Percentiles rank a stretch among this genome's conserved stretches.
phyloP scores from a whole-genome alignment of 768 basidiomycete species.

The Phaeotremella skinneri region DNA sequence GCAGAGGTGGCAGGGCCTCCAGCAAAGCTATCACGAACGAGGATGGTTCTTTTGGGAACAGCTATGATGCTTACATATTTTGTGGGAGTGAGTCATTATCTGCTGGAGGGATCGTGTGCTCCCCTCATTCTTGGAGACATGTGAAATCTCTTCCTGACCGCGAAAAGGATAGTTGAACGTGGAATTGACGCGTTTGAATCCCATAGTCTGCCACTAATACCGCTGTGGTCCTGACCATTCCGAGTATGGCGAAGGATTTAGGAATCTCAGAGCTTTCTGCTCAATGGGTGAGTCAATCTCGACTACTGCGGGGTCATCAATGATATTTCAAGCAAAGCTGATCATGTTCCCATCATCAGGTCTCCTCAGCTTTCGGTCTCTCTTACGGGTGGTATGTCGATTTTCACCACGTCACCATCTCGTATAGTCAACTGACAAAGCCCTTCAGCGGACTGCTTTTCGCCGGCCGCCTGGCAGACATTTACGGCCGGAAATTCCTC shows the following conservation, averaged over 20 bases:
- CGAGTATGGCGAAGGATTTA: slow-evolving; percentile 18
- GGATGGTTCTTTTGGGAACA: slow-evolving; percentile 10
- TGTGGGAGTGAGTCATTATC: slow-evolving; percentile 18
- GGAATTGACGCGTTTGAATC: too few species aligned
- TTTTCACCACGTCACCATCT: not conserved
- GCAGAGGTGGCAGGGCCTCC: not conserved
- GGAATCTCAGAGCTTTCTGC: slow-evolving; percentile 14
- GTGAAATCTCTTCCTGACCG: not conserved
- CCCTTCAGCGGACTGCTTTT: slow-evolving; percentile 31
- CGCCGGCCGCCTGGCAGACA: slow-evolving; percentile 37
- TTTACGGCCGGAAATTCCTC: slow-evolving; percentile 66
- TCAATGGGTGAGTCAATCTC: slow-evolving; percentile 24
- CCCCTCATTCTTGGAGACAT: not conserved
- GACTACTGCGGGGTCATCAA: too few species aligned
- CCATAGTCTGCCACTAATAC: slow-evolving; percentile 1
- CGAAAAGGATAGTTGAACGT: too few species aligned
- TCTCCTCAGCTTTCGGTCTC: slow-evolving; percentile 21
- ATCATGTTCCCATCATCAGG: not conserved
- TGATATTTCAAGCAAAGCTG: not conserved
- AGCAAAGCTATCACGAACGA: slow-evolving; percentile 5
- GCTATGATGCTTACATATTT: slow-evolving; percentile 31
- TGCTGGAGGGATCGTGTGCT: not conserved
- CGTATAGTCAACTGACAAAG: not conserved
- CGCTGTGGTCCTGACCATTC: slow-evolving; percentile 18
- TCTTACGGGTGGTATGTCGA: slow-evolving; percentile 25